Base-by-base conservation (phyloP, 2,329 filamentous ascomycete genomes). In the Aspergillus sp. region DNA sequence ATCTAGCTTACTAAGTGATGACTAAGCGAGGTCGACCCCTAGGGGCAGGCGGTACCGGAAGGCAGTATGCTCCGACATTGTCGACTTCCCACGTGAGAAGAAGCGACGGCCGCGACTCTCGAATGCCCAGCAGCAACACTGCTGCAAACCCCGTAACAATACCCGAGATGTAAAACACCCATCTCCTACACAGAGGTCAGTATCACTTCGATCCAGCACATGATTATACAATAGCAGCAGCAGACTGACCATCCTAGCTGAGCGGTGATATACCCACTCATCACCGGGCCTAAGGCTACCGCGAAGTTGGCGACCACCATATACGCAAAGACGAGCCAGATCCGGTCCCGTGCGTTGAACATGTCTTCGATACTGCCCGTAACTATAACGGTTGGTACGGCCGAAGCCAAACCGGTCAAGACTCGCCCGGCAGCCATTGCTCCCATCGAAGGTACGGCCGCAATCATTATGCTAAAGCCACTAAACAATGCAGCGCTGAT, bases 311-410 rank as follows among this genome's bases (percentile, higher is more conserved):
- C 71, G 3, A 69, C 70, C 13, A 70, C 68, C 39, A 73, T 73
- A 75, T 78, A 82, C 2, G 74, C 54, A 44, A 77, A 75, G 1
- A 81, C 70, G 4, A 78, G 61, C 77, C 77, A 81, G 4, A 80
- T 74, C 5, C 80, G 71, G 17, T 68, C 66, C 49, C 70, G 70
- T 2, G 72, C 69, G 50, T 80, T 74, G 65, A 74, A 81, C 65
- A 82, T 74, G 61, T 82, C 79, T 58, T 82, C 80, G 30, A 82
- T 72, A 50, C 75, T 79, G 0, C 80, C 79, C 0, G 75, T 72
- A 3, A 77, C 73, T 7, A 82, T 75, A 4, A 78, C 74, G 0
- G 76, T 72, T 1, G 80, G 80, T n/a, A 80, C 73, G 2, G 79
- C 77, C 0, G 78, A 79, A 3, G 76, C 61, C 12, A 80, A 63